These are phyloP conservation scores for Neurospora sp. DNA, from an alignment of 2,329 filamentous ascomycete species.

Conservation along the genomic window DNA sequence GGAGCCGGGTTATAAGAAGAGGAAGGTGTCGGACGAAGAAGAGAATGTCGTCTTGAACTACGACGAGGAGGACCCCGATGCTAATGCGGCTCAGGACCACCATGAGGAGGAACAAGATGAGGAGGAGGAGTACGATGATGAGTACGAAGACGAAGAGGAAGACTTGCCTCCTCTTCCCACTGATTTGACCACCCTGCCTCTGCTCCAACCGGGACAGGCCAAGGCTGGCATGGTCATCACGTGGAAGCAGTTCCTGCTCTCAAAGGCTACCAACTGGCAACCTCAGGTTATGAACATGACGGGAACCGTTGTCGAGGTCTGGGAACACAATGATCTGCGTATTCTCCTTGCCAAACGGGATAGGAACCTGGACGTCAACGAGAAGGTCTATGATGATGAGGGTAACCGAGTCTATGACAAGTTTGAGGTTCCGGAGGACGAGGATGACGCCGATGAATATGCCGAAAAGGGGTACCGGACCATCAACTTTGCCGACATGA, in stretches of 20 bases:
- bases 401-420: constrained; percentile 67
- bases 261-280: constrained; percentile 54
- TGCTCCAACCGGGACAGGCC: constrained; percentile 37
- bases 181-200: constrained; percentile 44
- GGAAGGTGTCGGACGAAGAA: constrained; percentile 34
- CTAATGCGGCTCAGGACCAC: not conserved
- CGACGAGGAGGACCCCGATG: not conserved
- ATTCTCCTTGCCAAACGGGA: constrained; percentile 63
- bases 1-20: constrained; percentile 33
- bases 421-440: constrained; percentile 62
- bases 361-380: constrained; percentile 42
- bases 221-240: constrained; percentile 54
- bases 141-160: constrained; percentile 28
- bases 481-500: constrained; percentile 51
- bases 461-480: constrained; percentile 53
- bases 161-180: constrained; percentile 56
- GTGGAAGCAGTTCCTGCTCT: constrained; percentile 56
- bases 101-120: constrained; percentile 29
- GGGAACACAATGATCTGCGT: constrained; percentile 41
- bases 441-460: constrained; percentile 42
- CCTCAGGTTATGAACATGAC: constrained; percentile 56
- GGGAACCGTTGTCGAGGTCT: constrained; percentile 50
- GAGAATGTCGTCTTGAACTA: constrained; percentile 22
- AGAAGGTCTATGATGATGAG: constrained; percentile 52
- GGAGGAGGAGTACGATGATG: not conserved